phyloP scores from a whole-genome alignment of 441 rosid genomes.

The Croton laevigatus region DNA sequence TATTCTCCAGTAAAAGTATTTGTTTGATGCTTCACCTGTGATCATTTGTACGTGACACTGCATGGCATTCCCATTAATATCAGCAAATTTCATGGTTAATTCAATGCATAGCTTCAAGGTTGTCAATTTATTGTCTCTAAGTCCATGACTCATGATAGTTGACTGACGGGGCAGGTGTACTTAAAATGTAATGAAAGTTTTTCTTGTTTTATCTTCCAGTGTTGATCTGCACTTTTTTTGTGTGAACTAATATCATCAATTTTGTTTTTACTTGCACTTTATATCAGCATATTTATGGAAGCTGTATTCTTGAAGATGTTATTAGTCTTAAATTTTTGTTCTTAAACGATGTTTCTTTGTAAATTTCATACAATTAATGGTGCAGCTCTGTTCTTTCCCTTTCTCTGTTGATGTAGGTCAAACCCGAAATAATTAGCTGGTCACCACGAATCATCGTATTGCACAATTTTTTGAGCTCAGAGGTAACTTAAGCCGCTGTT shows the following conservation, averaged over 20 bases:
- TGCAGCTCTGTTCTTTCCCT: constrained; percentile 20
- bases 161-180: background rate
- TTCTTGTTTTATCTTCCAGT: background rate
- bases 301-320: background rate
- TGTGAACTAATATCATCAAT: background rate
- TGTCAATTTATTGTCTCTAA: too few relatives aligned
- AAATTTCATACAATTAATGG: background rate
- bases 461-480: constrained; percentile 79
- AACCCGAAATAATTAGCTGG: constrained; percentile 94
- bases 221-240: background rate
- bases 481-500: constrained; percentile 52
- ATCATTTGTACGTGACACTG: background rate
- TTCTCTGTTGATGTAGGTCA: constrained; percentile 59
- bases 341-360: background rate
- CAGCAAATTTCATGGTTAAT: background rate
- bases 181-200: background rate
- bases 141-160: too few relatives aligned
- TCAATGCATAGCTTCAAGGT: background rate
- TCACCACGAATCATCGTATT: constrained; percentile 82
- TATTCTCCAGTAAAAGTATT: background rate
- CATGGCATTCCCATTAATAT: background rate
- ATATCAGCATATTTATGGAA: background rate
- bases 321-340: background rate
- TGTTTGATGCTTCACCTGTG: too few relatives aligned
- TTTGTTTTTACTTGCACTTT: background rate